Percentiles rank a stretch among this genome's conserved stretches.
Conservation (phyloP, 345 rosid species). For the Brassica cretica region DNA sequence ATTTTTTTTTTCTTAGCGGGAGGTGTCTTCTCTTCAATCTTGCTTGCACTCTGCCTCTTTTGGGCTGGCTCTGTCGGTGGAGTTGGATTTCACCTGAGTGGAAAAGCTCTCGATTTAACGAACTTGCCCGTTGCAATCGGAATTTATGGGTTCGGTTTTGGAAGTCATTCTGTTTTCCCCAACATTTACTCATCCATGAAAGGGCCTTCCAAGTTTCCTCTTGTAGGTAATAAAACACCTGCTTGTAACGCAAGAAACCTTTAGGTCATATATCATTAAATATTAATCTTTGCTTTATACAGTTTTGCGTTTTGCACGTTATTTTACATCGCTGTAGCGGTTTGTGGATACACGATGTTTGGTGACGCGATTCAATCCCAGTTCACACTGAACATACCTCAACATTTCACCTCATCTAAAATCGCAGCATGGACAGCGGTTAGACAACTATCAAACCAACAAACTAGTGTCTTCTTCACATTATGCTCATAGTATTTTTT, state of each 20-base stretch:
- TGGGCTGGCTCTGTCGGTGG: conserved; percentile 64
- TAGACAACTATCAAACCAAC: conserved; percentile 1
- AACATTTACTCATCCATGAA: conserved; percentile 79
- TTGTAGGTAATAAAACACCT: conserved; percentile 49
- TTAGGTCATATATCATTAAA: background rate
- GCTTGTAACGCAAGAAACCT: conserved; percentile 6
- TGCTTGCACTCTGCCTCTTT: conserved; percentile 66
- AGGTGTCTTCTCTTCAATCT: conserved; percentile 65
- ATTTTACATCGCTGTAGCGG: conserved; percentile 51
- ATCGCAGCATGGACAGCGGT: conserved; percentile 75
- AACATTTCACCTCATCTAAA: conserved; percentile 52
- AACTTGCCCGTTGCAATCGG: conserved; percentile 67
- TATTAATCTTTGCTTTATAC: conserved; percentile 19
- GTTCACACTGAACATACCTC: conserved; percentile 80
- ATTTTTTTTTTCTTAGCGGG: conserved; percentile 47
- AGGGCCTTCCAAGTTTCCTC: conserved; percentile 58
- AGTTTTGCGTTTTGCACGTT: conserved; percentile 62
- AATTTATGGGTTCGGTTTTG: conserved; percentile 59
- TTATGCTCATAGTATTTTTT: background rate
- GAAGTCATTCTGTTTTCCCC: conserved; percentile 72
- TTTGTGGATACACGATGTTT: conserved; percentile 73
- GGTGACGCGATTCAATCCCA: conserved; percentile 71
- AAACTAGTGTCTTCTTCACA: background rate
- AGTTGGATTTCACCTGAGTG: conserved; percentile 58
- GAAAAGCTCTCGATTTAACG: conserved; percentile 50